Conservation (phyloP, 1,284 basidiomycete species). For the Melampsora larici-populina region DNA sequence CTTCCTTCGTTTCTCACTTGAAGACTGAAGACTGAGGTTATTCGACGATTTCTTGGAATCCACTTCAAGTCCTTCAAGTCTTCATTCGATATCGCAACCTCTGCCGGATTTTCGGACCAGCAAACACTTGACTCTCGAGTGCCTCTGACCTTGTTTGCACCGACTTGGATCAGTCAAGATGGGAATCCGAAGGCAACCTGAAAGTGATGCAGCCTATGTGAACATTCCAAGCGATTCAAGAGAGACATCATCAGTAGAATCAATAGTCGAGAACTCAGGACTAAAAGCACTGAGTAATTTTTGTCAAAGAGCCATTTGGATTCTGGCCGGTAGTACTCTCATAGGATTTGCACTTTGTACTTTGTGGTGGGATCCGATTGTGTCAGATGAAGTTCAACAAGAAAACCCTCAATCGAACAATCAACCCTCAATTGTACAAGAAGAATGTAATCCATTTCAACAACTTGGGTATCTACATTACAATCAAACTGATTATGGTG, state of each 20-base stretch:
- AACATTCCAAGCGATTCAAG: conserved; percentile 6
- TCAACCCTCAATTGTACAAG: neutral
- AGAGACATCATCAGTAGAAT: neutral
- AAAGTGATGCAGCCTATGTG: conserved; percentile 14
- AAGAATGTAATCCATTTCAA: conserved; percentile 11
- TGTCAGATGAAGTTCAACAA: neutral
- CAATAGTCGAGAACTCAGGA: neutral
- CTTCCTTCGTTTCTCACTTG: too few relatives aligned
- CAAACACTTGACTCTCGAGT: neutral
- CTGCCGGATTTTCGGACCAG: too few relatives aligned
- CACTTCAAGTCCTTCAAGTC: too few relatives aligned
- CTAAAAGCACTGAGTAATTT: neutral
- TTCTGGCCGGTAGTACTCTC: conserved; percentile 22
- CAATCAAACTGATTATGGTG: conserved; percentile 9
- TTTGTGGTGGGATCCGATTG: conserved; percentile 40
- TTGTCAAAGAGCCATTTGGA: conserved; percentile 25
- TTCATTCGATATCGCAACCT: too few relatives aligned
- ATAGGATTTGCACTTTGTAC: conserved; percentile 32
- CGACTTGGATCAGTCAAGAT: neutral
- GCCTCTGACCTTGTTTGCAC: neutral
- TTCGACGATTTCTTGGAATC: too few relatives aligned
- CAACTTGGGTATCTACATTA: conserved; percentile 10
- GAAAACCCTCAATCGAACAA: neutral
- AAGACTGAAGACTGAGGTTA: too few relatives aligned
- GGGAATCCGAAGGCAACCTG: neutral